Base-by-base conservation (phyloP, 2,329 filamentous ascomycete genomes). In the Trichothecium sympodiale region DNA sequence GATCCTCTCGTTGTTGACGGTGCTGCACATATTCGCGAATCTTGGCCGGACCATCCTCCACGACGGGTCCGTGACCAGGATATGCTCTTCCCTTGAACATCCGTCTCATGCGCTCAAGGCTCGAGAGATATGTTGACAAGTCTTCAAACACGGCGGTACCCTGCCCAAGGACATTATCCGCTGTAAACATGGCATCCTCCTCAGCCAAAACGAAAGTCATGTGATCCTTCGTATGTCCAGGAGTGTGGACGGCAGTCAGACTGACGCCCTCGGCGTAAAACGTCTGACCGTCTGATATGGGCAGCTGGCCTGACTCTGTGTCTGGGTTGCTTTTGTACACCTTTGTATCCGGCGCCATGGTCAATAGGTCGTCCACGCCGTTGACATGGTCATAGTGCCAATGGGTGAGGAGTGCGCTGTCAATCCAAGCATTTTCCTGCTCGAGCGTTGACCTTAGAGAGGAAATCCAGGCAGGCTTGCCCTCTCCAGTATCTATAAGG, bases 401-500 rank as follows among this genome's bases (percentile, higher is more conserved):
- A 56, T 98, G 91, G 0, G 88, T 93, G 33, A 98, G 66, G 16
- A 98, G 65, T 0, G 79, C 77, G 14, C 68, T 63, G n/a, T 74
- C 65, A 17, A 96, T 64, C 0, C 65, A 71, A 15, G 81, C 80
- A 17, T 77, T 69, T 53, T 94, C 83, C 17, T 74, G 60, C 6
- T 65, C 56, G 3, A 96, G 67, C 0, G 80, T 74, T 4, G 65
- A 60, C 43, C 73, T 71, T 26, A 98, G 60, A 0, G 74, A 70
- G 0, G 67, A 56, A 29, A 76, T 67, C 89, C 89, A 98, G 25
- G 72, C 67, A 3, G 78, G 73, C 39, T 67, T 73, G 32, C 89
- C 91, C 57, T 94, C 81, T 33, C 83, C 91, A 0, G 88, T 94
- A 60, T 98, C 91, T 50, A 98, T 77, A 16, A 98, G 72, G 39